Percentiles rank a stretch among this genome's conserved stretches.
Conservation (phyloP, 805 yeast species). For the Yamadazyma laniorum region DNA sequence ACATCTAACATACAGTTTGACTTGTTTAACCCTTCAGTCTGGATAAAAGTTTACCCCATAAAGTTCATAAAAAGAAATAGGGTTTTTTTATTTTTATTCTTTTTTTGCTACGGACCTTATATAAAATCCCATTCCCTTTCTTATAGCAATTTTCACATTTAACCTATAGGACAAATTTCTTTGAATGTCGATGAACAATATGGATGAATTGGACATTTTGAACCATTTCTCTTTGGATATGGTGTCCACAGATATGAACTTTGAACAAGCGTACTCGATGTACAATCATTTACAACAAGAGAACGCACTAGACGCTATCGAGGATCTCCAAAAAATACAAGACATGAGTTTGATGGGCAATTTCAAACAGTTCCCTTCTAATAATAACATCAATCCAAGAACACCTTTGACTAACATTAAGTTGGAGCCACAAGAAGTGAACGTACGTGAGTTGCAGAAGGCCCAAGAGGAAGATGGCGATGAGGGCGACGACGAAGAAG, state of each 20-base stretch:
- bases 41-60: too few species aligned
- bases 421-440: background rate
- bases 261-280: conserved; percentile 44
- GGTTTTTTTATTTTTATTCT: too few species aligned
- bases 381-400: background rate
- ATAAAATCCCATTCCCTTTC: too few species aligned
- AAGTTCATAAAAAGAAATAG: conserved; percentile 2
- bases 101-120: too few species aligned
- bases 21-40: too few species aligned
- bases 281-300: conserved; percentile 40
- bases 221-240: conserved; percentile 17
- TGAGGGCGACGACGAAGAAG: conserved; percentile 11
- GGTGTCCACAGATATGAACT: conserved; percentile 38
- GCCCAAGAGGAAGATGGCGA: conserved; percentile 1
- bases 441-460: background rate
- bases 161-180: too few species aligned
- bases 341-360: background rate
- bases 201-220: conserved; percentile 10
- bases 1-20: too few species aligned
- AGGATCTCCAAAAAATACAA: conserved; percentile 35
- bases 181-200: background rate
- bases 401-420: background rate
- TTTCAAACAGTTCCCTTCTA: background rate
- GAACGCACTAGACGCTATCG: conserved; percentile 32
- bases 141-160: too few species aligned